phyloP scores from a whole-genome alignment of 768 basidiomycete species.

The Russula olivacea region DNA sequence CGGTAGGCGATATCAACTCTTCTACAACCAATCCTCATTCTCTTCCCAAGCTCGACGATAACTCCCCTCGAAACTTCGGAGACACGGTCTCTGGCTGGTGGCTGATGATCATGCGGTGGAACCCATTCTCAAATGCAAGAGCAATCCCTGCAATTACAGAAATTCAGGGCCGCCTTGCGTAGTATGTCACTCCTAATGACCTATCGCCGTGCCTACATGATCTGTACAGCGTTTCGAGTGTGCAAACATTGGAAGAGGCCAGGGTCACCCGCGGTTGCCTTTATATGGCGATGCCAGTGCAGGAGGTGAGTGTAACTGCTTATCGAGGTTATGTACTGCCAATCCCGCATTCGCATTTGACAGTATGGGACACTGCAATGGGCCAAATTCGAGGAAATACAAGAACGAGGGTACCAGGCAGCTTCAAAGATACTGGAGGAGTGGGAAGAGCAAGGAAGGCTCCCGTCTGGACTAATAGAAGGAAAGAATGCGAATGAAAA shows the following conservation, averaged over 20 bases:
- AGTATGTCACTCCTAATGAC: conserved; percentile 49
- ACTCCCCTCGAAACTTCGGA: conserved; percentile 89
- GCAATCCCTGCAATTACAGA: conserved; percentile 86
- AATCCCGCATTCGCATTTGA: not conserved
- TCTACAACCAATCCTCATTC: not conserved
- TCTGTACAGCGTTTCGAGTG: conserved; percentile 77
- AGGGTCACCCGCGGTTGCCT: conserved; percentile 83
- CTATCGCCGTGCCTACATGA: conserved; percentile 17
- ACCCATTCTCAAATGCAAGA: conserved; percentile 75
- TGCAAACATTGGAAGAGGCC: conserved; percentile 92
- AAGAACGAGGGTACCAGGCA: conserved; percentile 72
- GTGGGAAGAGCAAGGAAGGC: conserved; percentile 75
- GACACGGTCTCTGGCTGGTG: conserved; percentile 96
- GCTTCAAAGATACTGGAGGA: conserved; percentile 64
- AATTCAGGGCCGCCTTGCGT: conserved; percentile 90
- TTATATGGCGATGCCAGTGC: conserved; percentile 94
- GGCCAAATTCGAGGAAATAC: conserved; percentile 82
- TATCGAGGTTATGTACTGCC: not conserved
- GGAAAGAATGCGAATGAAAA: conserved; percentile 43
- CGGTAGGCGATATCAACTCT: conserved; percentile 39
- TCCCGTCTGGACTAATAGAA: conserved; percentile 72
- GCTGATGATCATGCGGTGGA: conserved; percentile 89
- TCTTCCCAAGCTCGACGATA: conserved; percentile 71
- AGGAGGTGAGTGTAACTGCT: conserved; percentile 51
- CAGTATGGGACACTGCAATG: conserved; percentile 92